Evolutionary conservation across 306 rosid genomes (phyloP), one percentile per base, ranked within the genome.

Genomic region (Styphnolobium japonicum): DNA sequence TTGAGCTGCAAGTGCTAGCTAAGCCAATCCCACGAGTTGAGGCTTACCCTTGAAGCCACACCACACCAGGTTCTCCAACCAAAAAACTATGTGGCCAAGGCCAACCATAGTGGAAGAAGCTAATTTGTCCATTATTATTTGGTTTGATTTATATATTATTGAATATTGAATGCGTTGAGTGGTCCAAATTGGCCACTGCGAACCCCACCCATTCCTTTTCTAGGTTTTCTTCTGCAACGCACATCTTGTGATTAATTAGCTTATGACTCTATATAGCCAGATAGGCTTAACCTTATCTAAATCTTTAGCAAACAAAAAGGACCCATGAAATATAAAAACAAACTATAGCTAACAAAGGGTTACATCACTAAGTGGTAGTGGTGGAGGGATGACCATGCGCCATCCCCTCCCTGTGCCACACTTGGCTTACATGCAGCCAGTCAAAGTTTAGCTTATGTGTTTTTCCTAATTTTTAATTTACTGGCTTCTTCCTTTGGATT

Each of bases 401-500:
- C 49, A 68, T 79, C 67, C 70, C 10, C 51, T 68, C 66, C 49
- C 48, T 53, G 9, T 12, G 34, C 56, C 49, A 76, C 77, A 71
- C 88, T 39, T 81, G 85, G 73, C 80, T 71, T 76, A 9, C 83
- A 81, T 85, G 88, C 73, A 71, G 10, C 83, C 69, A 29, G 37
- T 85, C 85, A 36, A 75, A 69, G 31, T 25, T 45, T 11, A 40
- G 16, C 51, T 14, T 36, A 46, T 40, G n/a, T 42, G 34, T 14
- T 43, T 23, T 55, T 67, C 18, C 8, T 66, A 21, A 4, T 16
- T 61, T 31, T 29, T 29, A 3, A 5, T n/a, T 19, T 39, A 5
- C 39, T 7, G 31, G 1, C 33, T 65, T 37, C 51, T 33, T 1
- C 8, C 2, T 5, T 31, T 61, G 21, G 39, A 34, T 7, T 60